Evolutionary conservation across 2,329 filamentous ascomycete species (phyloP), one percentile per base, ranked within the genome.

Genomic region (Huntiella omanensis): DNA sequence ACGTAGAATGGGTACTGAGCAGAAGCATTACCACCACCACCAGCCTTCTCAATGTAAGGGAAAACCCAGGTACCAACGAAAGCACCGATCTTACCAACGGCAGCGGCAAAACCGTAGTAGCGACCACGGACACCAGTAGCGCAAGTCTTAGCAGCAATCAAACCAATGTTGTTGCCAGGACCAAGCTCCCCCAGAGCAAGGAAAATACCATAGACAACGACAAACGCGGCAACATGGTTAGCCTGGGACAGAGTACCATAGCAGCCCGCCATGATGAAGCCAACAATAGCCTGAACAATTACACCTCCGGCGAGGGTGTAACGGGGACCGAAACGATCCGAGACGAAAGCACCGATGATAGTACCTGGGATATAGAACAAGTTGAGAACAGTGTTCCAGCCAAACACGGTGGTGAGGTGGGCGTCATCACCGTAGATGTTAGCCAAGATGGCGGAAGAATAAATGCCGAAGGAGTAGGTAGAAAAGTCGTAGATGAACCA

Each of bases 1-100:
- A 95, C 83, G 60, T 77, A 94, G 64, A 94, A 95, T 0, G 86
- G 86, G 53, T 92, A 85, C 58, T 94, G 85, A 1, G 83, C 83
- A 4, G 69, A 68, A 15, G 73, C 68, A 15, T 71, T 62, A 0
- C 62, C 61, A 45, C 70, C 65, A 46, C 66, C 57, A 1, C 69
- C 69, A 6, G 73, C 76, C 0, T 73, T 76, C 43, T 75, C 68
- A 47, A 86, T 80, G 50, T 85, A 73, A 0, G 80, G 79, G 56
- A 91, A 85, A 10, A 91, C 77, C 55, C 83, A 87, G 1, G 80
- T 84, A 7, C 87, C 87, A 6, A 92, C 75, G 54, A 94, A 94
- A 2, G 85, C 87, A 43, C 80, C 80, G 34, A 86, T 71, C 61
- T 86, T 87, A 51, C 83, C 82, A 2, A 76, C 55, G 0, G 80